Percentiles rank a stretch among this genome's conserved stretches.
Evolutionary conservation across 768 basidiomycete species (phyloP).

Genomic region (Termitomyces sp.): DNA sequence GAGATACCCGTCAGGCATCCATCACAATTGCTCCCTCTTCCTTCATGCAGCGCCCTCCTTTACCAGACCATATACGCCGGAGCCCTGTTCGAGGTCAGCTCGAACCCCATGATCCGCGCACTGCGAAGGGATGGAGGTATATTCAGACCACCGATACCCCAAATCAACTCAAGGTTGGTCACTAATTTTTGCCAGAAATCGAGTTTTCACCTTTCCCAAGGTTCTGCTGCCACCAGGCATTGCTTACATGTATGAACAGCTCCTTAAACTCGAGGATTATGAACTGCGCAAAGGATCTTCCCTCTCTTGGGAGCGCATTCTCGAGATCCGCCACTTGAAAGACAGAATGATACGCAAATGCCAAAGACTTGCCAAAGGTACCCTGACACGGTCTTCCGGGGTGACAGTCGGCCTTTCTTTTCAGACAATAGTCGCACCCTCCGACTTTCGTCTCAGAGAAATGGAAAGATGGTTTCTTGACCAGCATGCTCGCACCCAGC

Average conservation of each 20-base stretch:
- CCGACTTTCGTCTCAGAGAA: slow-evolving; percentile 70
- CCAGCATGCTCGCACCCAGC: slow-evolving; percentile 37
- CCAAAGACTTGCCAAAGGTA: slow-evolving; percentile 50
- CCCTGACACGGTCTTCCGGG: slow-evolving; percentile 15
- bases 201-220: slow-evolving; percentile 26
- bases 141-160: slow-evolving; percentile 74
- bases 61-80: slow-evolving; percentile 50
- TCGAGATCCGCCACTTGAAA: slow-evolving; percentile 72
- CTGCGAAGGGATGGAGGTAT: slow-evolving; percentile 59
- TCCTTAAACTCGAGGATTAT: slow-evolving; percentile 53
- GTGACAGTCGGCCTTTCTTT: slow-evolving; percentile 38
- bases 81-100: slow-evolving; percentile 73
- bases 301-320: slow-evolving; percentile 62
- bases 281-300: slow-evolving; percentile 54
- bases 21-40: slow-evolving; percentile 9
- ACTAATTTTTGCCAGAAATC: neutral
- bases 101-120: slow-evolving; percentile 55
- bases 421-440: slow-evolving; percentile 61
- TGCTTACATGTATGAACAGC: slow-evolving; percentile 57
- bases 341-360: slow-evolving; percentile 81
- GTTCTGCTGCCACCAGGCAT: slow-evolving; percentile 66
- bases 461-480: slow-evolving; percentile 74
- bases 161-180: slow-evolving; percentile 61
- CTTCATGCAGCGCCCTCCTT: slow-evolving; percentile 14
- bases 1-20: slow-evolving; percentile 8